These are phyloP conservation scores for Hypocreales sp. DNA, from an alignment of 2,329 filamentous ascomycete genomes.

Conservation along the genomic window DNA sequence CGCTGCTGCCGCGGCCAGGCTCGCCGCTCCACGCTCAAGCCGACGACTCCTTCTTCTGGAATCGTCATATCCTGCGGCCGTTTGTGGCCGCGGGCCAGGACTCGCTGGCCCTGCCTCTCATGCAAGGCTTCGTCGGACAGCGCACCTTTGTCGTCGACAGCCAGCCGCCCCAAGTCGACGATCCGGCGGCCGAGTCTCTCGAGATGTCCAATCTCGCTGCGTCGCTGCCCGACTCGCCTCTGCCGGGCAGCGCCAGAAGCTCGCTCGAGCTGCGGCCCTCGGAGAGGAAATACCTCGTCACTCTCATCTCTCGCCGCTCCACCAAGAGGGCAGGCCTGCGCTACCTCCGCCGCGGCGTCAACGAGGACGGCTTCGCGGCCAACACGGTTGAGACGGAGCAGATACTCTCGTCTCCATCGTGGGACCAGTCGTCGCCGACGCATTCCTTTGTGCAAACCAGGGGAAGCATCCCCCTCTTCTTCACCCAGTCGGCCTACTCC, in stretches of 20 bases:
- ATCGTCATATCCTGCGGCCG: constrained; percentile 55
- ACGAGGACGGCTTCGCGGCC: constrained; percentile 76
- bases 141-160: constrained; percentile 59
- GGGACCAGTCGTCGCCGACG: constrained; percentile 44
- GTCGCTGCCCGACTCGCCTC: constrained; percentile 10
- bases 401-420: constrained; percentile 59
- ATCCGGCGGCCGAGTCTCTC: constrained; percentile 26
- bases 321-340: constrained; percentile 74
- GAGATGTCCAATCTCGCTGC: constrained; percentile 25
- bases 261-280: constrained; percentile 27
- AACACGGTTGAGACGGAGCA: constrained; percentile 95
- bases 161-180: constrained; percentile 38
- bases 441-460: constrained; percentile 80
- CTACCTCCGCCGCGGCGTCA: constrained; percentile 78
- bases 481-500: constrained; percentile 86
- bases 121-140: constrained; percentile 93
- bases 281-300: constrained; percentile 57
- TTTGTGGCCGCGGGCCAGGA: constrained; percentile 64
- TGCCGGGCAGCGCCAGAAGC: constrained; percentile 9
- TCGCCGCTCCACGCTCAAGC: constrained; percentile 53
- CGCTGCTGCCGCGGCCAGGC: constrained; percentile 7
- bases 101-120: constrained; percentile 59
- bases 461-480: constrained; percentile 88
- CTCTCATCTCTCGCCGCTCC: constrained; percentile 79
- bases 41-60: constrained; percentile 84